These are phyloP conservation scores for Globisporangium cylindrosporum DNA, from an alignment of 352 stramenopile genomes.

Conservation along the genomic window DNA sequence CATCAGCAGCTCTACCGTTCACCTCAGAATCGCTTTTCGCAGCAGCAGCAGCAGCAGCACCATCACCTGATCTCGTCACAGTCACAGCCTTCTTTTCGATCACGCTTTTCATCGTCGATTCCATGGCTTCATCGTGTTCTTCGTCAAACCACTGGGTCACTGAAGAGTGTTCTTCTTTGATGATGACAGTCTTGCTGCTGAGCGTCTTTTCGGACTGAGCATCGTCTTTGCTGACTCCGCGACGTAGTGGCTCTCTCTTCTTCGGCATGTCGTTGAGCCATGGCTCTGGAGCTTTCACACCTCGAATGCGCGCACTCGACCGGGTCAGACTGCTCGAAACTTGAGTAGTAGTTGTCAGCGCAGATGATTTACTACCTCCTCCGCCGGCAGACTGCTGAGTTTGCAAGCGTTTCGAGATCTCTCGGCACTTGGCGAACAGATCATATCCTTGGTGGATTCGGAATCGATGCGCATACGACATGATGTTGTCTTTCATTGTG, in stretches of 20 bases:
- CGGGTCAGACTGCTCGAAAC: not conserved
- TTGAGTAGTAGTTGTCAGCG: not conserved
- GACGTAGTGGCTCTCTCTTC: conserved; percentile 4
- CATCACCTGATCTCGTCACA: not conserved
- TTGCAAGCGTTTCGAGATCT: conserved; percentile 66
- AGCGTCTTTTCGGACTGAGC: not conserved
- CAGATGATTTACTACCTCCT: not conserved
- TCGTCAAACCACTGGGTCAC: conserved; percentile 44
- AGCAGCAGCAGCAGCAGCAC: not conserved
- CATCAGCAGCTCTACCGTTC: not conserved
- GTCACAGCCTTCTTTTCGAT: not conserved
- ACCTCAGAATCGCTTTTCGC: conserved; percentile 17
- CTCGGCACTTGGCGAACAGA: conserved; percentile 83
- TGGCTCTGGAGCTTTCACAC: conserved; percentile 42
- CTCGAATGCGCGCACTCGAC: conserved; percentile 24
- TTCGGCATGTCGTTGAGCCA: conserved; percentile 22
- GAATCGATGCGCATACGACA: conserved; percentile 87
- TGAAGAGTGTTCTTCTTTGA: conserved; percentile 24
- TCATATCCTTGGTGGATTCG: conserved; percentile 86
- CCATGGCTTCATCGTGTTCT: conserved; percentile 5
- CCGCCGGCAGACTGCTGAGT: conserved; percentile 12
- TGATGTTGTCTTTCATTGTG: conserved; percentile 89
- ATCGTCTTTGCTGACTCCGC: conserved; percentile 12
- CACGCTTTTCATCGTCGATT: conserved; percentile 8
- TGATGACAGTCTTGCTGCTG: conserved; percentile 15